Evolutionary conservation across 2,329 filamentous ascomycete genomes (phyloP).

Genomic region (Colletotrichum lentis): DNA sequence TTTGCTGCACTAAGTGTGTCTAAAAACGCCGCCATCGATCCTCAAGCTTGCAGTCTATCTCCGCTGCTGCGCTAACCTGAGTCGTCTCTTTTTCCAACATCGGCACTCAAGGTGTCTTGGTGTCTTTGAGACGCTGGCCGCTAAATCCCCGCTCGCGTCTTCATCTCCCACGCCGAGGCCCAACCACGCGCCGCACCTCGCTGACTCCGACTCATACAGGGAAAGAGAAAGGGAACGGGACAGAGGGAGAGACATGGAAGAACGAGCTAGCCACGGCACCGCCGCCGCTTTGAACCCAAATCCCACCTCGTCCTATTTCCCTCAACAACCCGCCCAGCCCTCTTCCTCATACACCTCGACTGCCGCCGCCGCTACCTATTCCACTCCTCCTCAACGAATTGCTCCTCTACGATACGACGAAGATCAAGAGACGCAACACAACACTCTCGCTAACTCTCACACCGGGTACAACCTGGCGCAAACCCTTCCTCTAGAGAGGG

Average conservation of each 20-base stretch:
- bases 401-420: constrained; percentile 15
- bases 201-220: constrained; percentile 22
- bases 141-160: constrained; percentile 32
- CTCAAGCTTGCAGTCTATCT: constrained; percentile 4
- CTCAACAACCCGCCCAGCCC: constrained; percentile 22
- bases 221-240: constrained; percentile 20
- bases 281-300: constrained; percentile 26
- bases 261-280: not conserved
- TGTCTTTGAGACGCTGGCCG: constrained; percentile 22
- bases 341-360: constrained; percentile 3
- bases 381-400: not conserved
- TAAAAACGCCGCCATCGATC: constrained; percentile 12
- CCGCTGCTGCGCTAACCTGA: constrained; percentile 10
- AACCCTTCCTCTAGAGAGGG: constrained; percentile 6
- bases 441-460: constrained; percentile 40
- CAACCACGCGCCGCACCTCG: constrained; percentile 15
- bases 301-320: constrained; percentile 32
- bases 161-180: constrained; percentile 14
- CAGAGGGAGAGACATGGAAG: constrained; percentile 14
- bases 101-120: constrained; percentile 3
- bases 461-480: not conserved
- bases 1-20: constrained; percentile 17
- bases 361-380: constrained; percentile 2
- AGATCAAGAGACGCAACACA: constrained; percentile 36
- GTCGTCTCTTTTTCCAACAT: constrained; percentile 4